phyloP scores from a whole-genome alignment of 23 red algal genomes.

The Pyropia yezoensis region DNA sequence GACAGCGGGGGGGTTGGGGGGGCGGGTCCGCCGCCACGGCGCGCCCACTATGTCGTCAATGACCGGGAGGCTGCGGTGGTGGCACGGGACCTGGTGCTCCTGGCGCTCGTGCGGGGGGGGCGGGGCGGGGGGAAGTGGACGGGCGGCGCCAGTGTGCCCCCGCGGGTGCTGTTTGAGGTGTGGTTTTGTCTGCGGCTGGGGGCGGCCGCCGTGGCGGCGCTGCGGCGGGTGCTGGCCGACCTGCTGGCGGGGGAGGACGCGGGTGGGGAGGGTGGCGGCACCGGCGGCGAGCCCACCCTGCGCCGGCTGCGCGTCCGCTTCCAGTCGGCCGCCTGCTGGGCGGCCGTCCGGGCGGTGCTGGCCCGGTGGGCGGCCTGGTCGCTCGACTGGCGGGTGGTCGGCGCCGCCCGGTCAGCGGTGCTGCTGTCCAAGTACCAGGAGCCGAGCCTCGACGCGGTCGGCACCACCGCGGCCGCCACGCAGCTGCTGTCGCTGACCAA shows the following conservation, averaged over 20 bases:
- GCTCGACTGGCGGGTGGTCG: not conserved
- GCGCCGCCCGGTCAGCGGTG: not conserved
- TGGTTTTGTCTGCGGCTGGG: conserved; percentile 7
- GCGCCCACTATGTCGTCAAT: too few relatives aligned
- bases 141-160: too few relatives aligned
- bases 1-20: not conserved
- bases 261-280: too few relatives aligned
- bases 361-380: not conserved
- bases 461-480: not conserved
- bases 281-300: not conserved
- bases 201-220: not conserved
- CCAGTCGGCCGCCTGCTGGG: not conserved
- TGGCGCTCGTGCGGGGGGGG: not conserved
- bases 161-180: conserved; percentile 1
- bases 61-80: not conserved
- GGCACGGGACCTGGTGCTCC: not conserved
- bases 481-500: not conserved
- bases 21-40: too few relatives aligned
- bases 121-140: too few relatives aligned
- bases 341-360: not conserved
- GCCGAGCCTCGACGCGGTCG: not conserved
- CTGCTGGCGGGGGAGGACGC: not conserved
- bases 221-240: not conserved
- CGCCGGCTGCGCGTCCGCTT: not conserved
- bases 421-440: not conserved